Conservation (phyloP, 768 basidiomycete genomes). For the Leccinum aurantiacum region DNA sequence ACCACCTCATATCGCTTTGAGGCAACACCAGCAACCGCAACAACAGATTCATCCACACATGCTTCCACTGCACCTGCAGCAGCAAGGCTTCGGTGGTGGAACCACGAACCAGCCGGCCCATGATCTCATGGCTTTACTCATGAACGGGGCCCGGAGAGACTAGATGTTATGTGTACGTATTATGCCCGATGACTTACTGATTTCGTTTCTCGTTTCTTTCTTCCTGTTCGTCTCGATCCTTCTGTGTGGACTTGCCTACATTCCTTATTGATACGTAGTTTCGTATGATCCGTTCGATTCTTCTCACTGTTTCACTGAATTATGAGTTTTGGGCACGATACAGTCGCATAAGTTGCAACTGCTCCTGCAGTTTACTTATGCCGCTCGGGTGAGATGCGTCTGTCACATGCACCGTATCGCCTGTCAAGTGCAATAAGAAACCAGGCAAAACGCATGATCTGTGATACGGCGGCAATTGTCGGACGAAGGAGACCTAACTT, state of each 20-base stretch:
- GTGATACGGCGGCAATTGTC: constrained; percentile 21
- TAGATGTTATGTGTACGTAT: constrained; percentile 29
- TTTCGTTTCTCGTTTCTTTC: constrained; percentile 14
- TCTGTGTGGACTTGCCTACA: constrained; percentile 28
- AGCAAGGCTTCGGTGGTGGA: constrained; percentile 48
- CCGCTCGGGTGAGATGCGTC: constrained; percentile 8
- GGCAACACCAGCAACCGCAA: constrained; percentile 37
- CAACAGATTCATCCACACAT: constrained; percentile 57
- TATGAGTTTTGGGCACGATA: constrained; percentile 20
- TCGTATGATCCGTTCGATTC: constrained; percentile 24
- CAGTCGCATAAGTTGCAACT: neutral
- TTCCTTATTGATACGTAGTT: constrained; percentile 35
- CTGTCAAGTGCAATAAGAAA: constrained; percentile 12
- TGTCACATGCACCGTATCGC: constrained; percentile 12
- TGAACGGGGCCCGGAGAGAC: constrained; percentile 71
- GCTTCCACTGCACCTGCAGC: constrained; percentile 59
- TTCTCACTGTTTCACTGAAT: constrained; percentile 28
- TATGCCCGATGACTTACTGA: constrained; percentile 13
- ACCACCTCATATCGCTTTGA: constrained; percentile 31
- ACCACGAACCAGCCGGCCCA: constrained; percentile 58
- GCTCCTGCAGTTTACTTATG: neutral
- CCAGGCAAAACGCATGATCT: neutral
- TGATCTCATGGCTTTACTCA: constrained; percentile 81
- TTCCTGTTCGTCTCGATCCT: constrained; percentile 8
- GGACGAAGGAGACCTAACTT: constrained; percentile 11